Base-by-base conservation (phyloP, 2,329 filamentous ascomycete species). In the Fusarium sp. region DNA sequence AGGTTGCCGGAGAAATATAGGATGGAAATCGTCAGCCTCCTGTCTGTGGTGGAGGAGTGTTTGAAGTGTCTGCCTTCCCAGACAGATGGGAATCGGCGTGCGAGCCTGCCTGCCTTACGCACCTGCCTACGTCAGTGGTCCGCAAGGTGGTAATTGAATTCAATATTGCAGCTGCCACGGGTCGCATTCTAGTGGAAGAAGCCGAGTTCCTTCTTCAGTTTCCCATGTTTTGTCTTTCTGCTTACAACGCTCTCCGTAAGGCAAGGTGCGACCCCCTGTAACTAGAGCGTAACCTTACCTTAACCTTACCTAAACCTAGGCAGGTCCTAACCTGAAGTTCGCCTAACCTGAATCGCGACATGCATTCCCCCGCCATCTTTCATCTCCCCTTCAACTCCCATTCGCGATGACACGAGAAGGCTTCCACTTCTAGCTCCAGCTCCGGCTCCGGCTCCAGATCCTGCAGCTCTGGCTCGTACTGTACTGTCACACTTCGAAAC, bases 261-360 rank as follows among this genome's bases (percentile, higher is more conserved):
- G 40, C 18, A 30, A 70, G 37, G 51, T 41, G 41, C 47, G 44
- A 66, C 63, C 67, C 23, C 66, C 58, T 71, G 69, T 66, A 64
- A 48, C 43, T 36, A 47, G 30, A 47, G 39, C 53, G 40, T 56
- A 55, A 60, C 50, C 40, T 39, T 18, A 54, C 57, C 58, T 70
- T 62, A 70, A 69, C 66, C 68, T 67, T 67, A 62, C 55, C 64
- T 59, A 68, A 70, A 40, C n/a, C n/a, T 41, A 10, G 23, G 23
- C 23, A 23, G 23, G 23, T 23, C 23, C 37, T 54, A 60, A 60
- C 63, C 68, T 71, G 68, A 70, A 60, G 68, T 56, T 70, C 68
- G 68, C 60, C 59, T 68, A 65, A 65, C 54, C 60, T 55, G 64
- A 60, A 70, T 71, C 67, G 61, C 50, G 52, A 43, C 56, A 65